phyloP scores from a whole-genome alignment of 2,329 filamentous ascomycete species.

The Neobulgaria alba region DNA sequence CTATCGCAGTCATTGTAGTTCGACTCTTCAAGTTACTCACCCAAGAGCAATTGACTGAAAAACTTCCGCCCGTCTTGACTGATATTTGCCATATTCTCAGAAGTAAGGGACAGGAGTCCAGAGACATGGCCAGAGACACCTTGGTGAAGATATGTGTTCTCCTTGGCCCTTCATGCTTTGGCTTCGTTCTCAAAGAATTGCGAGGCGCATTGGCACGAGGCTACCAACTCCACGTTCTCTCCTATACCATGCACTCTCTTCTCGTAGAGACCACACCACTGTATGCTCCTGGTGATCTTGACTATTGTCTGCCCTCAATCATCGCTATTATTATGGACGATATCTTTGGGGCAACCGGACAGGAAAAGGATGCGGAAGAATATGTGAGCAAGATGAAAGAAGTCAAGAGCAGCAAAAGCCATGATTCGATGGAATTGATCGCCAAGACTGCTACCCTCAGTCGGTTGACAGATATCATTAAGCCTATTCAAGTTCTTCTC shows the following conservation, averaged over 20 bases:
- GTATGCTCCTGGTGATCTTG: slow-evolving; percentile 73
- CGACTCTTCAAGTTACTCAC: slow-evolving; percentile 81
- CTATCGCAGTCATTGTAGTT: slow-evolving; percentile 79
- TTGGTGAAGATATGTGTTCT: slow-evolving; percentile 74
- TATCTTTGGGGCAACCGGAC: slow-evolving; percentile 83
- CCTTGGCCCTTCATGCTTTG: slow-evolving; percentile 74
- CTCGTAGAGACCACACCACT: slow-evolving; percentile 66
- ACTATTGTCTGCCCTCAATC: slow-evolving; percentile 75
- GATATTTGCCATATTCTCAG: slow-evolving; percentile 90
- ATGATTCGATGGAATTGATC: slow-evolving; percentile 91
- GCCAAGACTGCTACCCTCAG: slow-evolving; percentile 72
- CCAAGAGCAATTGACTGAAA: slow-evolving; percentile 59
- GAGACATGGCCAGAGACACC: slow-evolving; percentile 86
- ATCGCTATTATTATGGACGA: slow-evolving; percentile 92
- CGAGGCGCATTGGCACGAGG: slow-evolving; percentile 74
- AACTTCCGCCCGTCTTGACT: slow-evolving; percentile 74
- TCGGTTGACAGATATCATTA: slow-evolving; percentile 65
- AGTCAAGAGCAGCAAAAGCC: slow-evolving; percentile 95
- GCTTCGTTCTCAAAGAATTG: slow-evolving; percentile 89
- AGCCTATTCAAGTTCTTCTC: slow-evolving; percentile 69
- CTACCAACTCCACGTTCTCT: slow-evolving; percentile 90
- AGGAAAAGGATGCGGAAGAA: slow-evolving; percentile 95
- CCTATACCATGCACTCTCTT: slow-evolving; percentile 89
- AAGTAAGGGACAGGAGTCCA: slow-evolving; percentile 78
- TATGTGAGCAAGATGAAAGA: slow-evolving; percentile 96